phyloP scores from a whole-genome alignment of 2,329 filamentous ascomycete genomes.

The Colletotrichum sp. region DNA sequence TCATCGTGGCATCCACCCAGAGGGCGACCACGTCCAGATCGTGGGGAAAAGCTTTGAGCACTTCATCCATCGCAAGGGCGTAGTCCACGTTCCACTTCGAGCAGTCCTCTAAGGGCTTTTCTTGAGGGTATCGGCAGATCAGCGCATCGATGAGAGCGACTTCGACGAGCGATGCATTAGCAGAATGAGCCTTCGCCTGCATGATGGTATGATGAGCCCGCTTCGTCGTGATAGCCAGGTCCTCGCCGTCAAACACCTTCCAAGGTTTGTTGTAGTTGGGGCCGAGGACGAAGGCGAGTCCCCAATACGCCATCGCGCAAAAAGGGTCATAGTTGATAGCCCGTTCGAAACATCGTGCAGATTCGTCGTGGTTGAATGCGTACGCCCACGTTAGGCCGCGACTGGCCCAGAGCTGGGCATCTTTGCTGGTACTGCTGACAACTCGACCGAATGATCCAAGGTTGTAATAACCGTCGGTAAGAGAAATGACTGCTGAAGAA shows the following conservation, averaged over 20 bases:
- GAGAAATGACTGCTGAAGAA: background rate
- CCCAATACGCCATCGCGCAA: slow-evolving; percentile 73
- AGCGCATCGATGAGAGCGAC: slow-evolving; percentile 68
- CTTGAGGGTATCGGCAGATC: slow-evolving; percentile 62
- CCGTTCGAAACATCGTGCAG: slow-evolving; percentile 66
- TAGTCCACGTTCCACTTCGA: slow-evolving; percentile 63
- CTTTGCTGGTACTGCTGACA: slow-evolving; percentile 55
- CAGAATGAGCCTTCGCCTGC: slow-evolving; percentile 44
- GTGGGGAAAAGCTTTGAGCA: slow-evolving; percentile 39
- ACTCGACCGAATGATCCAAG: slow-evolving; percentile 64
- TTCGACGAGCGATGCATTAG: slow-evolving; percentile 56
- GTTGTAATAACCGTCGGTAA: slow-evolving; percentile 59
- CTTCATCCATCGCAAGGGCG: slow-evolving; percentile 44
- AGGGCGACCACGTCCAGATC: slow-evolving; percentile 43
- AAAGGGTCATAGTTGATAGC: slow-evolving; percentile 58
- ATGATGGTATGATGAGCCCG: slow-evolving; percentile 50
- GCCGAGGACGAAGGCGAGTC: slow-evolving; percentile 72
- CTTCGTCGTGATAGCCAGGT: slow-evolving; percentile 57
- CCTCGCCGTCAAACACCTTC: slow-evolving; percentile 70
- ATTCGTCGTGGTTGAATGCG: slow-evolving; percentile 79
- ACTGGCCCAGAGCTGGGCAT: slow-evolving; percentile 72
- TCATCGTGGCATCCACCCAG: slow-evolving; percentile 52
- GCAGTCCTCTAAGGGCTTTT: slow-evolving; percentile 52
- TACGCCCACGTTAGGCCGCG: slow-evolving; percentile 77
- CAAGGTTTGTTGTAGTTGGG: slow-evolving; percentile 83